phyloP scores from a whole-genome alignment of 2,329 filamentous ascomycete species.

The Colletotrichum sp. region DNA sequence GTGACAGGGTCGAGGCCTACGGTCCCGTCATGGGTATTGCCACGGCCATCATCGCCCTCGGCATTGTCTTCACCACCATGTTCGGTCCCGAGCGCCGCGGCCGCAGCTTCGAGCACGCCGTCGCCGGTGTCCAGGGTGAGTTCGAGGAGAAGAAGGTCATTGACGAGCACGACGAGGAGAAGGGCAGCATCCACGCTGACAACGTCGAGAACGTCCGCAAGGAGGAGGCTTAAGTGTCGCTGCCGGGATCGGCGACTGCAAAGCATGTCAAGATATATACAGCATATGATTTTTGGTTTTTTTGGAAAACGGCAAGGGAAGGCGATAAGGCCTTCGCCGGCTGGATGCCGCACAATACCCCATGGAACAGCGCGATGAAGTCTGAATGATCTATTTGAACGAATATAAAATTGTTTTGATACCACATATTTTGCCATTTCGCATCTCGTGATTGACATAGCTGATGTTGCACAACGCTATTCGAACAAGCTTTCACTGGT shows the following conservation, averaged over 20 bases:
- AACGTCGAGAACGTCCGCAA: constrained; percentile 12
- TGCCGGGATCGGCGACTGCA: background rate
- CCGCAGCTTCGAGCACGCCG: constrained; percentile 68
- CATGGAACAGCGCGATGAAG: background rate
- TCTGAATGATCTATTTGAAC: background rate
- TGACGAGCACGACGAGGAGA: constrained; percentile 34
- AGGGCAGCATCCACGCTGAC: constrained; percentile 22
- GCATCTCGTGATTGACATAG: background rate
- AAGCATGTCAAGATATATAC: background rate
- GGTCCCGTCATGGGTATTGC: constrained; percentile 78
- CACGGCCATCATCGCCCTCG: constrained; percentile 76
- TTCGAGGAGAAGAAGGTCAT: constrained; percentile 28
- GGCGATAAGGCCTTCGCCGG: background rate
- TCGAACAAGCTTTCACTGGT: constrained; percentile 5
- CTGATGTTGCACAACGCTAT: background rate
- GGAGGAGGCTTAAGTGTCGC: background rate
- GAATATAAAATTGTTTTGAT: background rate
- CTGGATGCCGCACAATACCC: background rate
- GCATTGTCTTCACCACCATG: constrained; percentile 71
- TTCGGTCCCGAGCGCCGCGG: constrained; percentile 79
- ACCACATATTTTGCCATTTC: background rate
- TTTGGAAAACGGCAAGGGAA: background rate
- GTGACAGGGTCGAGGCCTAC: constrained; percentile 69
- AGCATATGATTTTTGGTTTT: background rate
- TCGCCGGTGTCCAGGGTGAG: constrained; percentile 38